Evolutionary conservation across 2,329 filamentous ascomycete genomes (phyloP), one percentile per base, ranked within the genome.

Genomic region (Cladosporium sp.): DNA sequence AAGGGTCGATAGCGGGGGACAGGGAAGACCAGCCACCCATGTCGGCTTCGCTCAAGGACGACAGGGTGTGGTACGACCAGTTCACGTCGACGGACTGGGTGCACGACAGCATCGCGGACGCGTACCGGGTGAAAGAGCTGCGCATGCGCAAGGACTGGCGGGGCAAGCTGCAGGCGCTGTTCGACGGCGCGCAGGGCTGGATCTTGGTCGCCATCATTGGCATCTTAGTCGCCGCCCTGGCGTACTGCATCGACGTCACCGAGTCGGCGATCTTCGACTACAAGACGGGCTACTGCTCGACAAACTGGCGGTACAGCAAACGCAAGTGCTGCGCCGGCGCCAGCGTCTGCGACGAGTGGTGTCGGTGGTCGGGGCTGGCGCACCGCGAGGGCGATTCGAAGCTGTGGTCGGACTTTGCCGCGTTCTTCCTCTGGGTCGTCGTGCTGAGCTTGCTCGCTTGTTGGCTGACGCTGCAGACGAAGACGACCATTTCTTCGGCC

Each of bases 81-180:
- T 95, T 95, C 65, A 95, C 90, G 5, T 95, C 89, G 6, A 96
- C 89, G 52, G 92, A 98, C 69, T 98, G 93, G 93, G 91, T 98
- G 1, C 92, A 95, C 67, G 93, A 98, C 70, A 91, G 87, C 68
- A 96, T 98, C 61, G 89, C 90, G 63, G 93, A 97, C 71, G 89
- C 91, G 9, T 89, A 90, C 63, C 87, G 93, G 22, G 83, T 95
- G 46, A 93, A 95, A 68, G 84, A 84, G 49, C 77, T 98, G 37
- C 83, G 89, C 46, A 84, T 80, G 62, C 80, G 90, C 45, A 95
- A 86, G 68, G 93, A 92, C 71, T 79, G 95, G 56, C 84, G 85
- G 66, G 92, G 92, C n/a, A 84, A 87, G 44, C 61, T 95, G 11
- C 74, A 82, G 43, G 80, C 88, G 1, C 79, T 87, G 63, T 87